Evolutionary conservation across 106 monocot genomes (phyloP).

Genomic region (Platanthera zijinensis): DNA sequence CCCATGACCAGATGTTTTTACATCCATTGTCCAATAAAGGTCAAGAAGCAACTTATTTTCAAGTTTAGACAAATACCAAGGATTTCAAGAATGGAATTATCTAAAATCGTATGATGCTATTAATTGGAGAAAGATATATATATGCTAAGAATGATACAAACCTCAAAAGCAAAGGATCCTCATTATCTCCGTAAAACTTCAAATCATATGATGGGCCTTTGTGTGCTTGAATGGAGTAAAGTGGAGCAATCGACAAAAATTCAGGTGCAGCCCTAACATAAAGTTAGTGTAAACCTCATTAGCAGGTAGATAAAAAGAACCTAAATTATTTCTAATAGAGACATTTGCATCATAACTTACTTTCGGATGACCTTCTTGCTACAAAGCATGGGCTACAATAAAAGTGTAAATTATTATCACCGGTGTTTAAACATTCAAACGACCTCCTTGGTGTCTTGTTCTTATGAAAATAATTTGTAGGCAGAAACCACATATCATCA

Average conservation of each 20-base stretch:
- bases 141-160: constrained; percentile 18
- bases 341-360: constrained; percentile 4
- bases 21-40: neutral
- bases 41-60: neutral
- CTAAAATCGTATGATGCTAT: neutral
- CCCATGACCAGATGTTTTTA: neutral
- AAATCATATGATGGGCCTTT: constrained; percentile 85
- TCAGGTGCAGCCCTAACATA: constrained; percentile 10
- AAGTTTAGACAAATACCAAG: neutral
- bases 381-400: constrained; percentile 9
- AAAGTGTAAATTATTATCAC: neutral
- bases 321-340: neutral
- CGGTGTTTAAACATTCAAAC: neutral
- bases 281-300: neutral
- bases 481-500: neutral
- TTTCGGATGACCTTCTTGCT: neutral
- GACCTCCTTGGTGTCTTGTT: neutral
- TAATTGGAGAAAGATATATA: neutral
- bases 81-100: neutral
- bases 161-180: constrained; percentile 81
- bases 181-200: constrained; percentile 66
- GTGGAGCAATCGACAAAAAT: constrained; percentile 27
- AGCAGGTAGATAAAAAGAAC: neutral
- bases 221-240: constrained; percentile 57
- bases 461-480: neutral